A percentile compares a stretch with the other conserved stretches of the same genome.
These are phyloP conservation scores for Chlamydomonas asymmetrica DNA, from an alignment of 139 green algal genomes.

Conservation along the genomic window DNA sequence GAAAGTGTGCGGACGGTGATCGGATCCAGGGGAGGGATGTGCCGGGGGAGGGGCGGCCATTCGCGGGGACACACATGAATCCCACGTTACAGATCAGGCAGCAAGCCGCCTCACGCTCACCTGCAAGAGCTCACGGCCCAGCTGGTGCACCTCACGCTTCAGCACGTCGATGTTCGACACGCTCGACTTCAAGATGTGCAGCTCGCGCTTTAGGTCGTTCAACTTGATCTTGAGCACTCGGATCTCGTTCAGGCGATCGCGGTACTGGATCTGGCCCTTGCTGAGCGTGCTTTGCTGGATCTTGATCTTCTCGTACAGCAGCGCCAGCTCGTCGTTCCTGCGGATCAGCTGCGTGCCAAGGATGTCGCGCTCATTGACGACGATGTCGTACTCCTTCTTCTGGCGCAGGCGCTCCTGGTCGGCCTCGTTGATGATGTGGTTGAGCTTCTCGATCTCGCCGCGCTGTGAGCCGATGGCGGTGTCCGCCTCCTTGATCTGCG, in stretches of 20 bases:
- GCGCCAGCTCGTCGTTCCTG: slow-evolving; percentile 90
- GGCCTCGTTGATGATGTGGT: slow-evolving; percentile 81
- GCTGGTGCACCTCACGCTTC: slow-evolving; percentile 86
- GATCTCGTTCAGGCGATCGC: slow-evolving; percentile 88
- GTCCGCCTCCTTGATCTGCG: slow-evolving; percentile 83
- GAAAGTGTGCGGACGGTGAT: neutral
- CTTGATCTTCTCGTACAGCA: slow-evolving; percentile 96
- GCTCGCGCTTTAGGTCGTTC: slow-evolving; percentile 79
- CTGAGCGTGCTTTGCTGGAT: slow-evolving; percentile 85
- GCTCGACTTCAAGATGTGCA: slow-evolving; percentile 74
- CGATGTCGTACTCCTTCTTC: slow-evolving; percentile 88
- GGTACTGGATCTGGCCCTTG: slow-evolving; percentile 88
- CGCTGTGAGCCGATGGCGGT: slow-evolving; percentile 61
- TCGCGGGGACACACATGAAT: too few relatives aligned
- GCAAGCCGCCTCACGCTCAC: slow-evolving; percentile 11
- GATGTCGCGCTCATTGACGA: slow-evolving; percentile 88
- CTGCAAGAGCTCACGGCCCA: slow-evolving; percentile 81
- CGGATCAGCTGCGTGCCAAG: slow-evolving; percentile 84
- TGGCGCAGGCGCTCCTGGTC: slow-evolving; percentile 76
- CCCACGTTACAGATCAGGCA: neutral
- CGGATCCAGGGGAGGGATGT: too few relatives aligned
- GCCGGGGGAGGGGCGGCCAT: too few relatives aligned
- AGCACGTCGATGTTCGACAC: slow-evolving; percentile 87
- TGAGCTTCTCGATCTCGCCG: slow-evolving; percentile 82
- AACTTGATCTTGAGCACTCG: slow-evolving; percentile 88